phyloP scores from a whole-genome alignment of 2,329 filamentous ascomycete genomes.

The Trichoderma afroharzianum region DNA sequence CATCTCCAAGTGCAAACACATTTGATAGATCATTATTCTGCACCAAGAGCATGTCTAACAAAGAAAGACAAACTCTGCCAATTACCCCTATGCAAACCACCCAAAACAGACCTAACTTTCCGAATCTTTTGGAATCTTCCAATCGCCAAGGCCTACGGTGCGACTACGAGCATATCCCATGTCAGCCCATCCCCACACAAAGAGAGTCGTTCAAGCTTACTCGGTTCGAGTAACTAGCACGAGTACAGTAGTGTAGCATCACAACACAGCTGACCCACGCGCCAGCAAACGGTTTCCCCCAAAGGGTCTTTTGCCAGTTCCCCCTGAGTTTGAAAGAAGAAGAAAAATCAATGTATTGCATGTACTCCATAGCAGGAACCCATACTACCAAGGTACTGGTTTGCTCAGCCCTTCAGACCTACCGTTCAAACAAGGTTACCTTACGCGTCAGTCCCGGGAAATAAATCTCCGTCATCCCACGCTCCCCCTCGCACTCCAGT shows the following conservation, averaged over 20 bases:
- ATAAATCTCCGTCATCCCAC: not conserved
- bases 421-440: not conserved
- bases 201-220: not conserved
- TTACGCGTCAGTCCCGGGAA: not conserved
- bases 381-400: no score
- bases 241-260: not conserved
- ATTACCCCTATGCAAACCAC: not conserved
- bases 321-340: not conserved
- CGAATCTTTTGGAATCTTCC: not conserved
- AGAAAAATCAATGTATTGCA: not conserved
- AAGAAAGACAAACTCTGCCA: not conserved
- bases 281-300: not conserved
- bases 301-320: not conserved
- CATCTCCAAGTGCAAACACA: not conserved
- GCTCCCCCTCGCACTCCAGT: not conserved
- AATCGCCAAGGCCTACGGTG: not conserved
- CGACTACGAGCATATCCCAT: not conserved
- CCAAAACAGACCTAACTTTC: not conserved
- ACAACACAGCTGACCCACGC: not conserved
- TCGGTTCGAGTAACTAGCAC: not conserved
- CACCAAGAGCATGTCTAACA: no score
- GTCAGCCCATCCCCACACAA: conserved; percentile 6
- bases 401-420: not conserved
- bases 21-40: not conserved
- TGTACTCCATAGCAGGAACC: not conserved